Evolutionary conservation across 352 stramenopile genomes (phyloP).

Genomic region (Globisporangium cystogenes): DNA sequence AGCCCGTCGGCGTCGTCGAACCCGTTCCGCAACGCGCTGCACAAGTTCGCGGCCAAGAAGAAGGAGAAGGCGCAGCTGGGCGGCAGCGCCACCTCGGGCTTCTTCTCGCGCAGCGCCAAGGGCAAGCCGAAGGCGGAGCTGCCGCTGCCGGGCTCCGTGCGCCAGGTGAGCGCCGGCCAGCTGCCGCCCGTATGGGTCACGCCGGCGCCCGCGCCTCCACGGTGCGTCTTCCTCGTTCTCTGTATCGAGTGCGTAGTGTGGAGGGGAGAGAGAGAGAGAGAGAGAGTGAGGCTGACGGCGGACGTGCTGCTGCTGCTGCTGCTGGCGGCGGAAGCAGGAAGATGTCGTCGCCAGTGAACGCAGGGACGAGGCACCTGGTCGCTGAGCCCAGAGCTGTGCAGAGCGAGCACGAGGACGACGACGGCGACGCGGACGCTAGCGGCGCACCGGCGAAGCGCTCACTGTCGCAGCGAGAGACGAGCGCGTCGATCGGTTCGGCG

Average conservation of each 20-base stretch:
- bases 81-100: constrained; percentile 48
- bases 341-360: constrained; percentile 20
- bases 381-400: constrained; percentile 1
- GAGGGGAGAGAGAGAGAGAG: too few relatives aligned
- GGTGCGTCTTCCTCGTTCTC: constrained; percentile 15
- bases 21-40: constrained; percentile 68
- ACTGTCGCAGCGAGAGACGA: constrained; percentile 3
- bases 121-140: constrained; percentile 30
- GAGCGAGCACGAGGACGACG: constrained; percentile 14
- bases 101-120: constrained; percentile 51
- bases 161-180: constrained; percentile 66
- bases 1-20: constrained; percentile 44
- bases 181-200: constrained; percentile 76
- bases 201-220: constrained; percentile 39
- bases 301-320: background rate
- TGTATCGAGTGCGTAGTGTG: too few relatives aligned
- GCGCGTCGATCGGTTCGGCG: background rate
- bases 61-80: constrained; percentile 52
- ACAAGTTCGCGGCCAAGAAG: constrained; percentile 74
- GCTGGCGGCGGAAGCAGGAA: constrained; percentile 18
- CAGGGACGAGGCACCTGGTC: constrained; percentile 7
- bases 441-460: constrained; percentile 16
- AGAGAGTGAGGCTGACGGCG: background rate
- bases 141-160: constrained; percentile 59
- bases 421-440: constrained; percentile 19